Evolutionary conservation across 2,329 filamentous ascomycete genomes (phyloP).

Genomic region (Colletotrichum filicis): DNA sequence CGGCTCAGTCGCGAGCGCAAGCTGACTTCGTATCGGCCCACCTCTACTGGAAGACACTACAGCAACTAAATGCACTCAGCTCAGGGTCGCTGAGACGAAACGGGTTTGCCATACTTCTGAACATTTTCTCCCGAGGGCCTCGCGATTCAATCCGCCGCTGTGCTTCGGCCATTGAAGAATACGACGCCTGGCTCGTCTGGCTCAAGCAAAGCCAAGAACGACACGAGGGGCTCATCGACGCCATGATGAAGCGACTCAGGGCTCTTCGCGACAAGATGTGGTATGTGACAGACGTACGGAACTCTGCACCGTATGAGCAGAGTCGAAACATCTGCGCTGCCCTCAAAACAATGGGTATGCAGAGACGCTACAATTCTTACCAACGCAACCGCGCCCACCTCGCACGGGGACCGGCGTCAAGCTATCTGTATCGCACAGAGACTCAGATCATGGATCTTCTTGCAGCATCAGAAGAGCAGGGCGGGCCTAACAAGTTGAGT

Average conservation of each 20-base stretch:
- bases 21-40: slow-evolving; percentile 88
- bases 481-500: slow-evolving; percentile 94
- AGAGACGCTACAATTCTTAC: slow-evolving; percentile 65
- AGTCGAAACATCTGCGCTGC: slow-evolving; percentile 87
- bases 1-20: slow-evolving; percentile 79
- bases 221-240: slow-evolving; percentile 78
- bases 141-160: slow-evolving; percentile 76
- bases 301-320: slow-evolving; percentile 88
- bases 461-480: slow-evolving; percentile 83
- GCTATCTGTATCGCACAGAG: slow-evolving; percentile 82
- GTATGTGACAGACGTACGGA: slow-evolving; percentile 94
- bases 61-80: slow-evolving; percentile 74
- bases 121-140: slow-evolving; percentile 79
- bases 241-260: slow-evolving; percentile 78
- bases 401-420: slow-evolving; percentile 60
- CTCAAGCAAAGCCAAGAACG: slow-evolving; percentile 85
- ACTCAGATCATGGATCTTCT: slow-evolving; percentile 88
- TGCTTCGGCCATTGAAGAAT: slow-evolving; percentile 79
- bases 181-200: slow-evolving; percentile 85
- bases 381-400: slow-evolving; percentile 60
- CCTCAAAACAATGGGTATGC: slow-evolving; percentile 87
- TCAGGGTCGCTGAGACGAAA: slow-evolving; percentile 72
- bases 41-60: slow-evolving; percentile 85
- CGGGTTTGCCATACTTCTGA: slow-evolving; percentile 76
- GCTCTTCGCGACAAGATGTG: slow-evolving; percentile 96